Evolutionary conservation across 768 basidiomycete species (phyloP).

Genomic region (Myochromella boudieri): DNA sequence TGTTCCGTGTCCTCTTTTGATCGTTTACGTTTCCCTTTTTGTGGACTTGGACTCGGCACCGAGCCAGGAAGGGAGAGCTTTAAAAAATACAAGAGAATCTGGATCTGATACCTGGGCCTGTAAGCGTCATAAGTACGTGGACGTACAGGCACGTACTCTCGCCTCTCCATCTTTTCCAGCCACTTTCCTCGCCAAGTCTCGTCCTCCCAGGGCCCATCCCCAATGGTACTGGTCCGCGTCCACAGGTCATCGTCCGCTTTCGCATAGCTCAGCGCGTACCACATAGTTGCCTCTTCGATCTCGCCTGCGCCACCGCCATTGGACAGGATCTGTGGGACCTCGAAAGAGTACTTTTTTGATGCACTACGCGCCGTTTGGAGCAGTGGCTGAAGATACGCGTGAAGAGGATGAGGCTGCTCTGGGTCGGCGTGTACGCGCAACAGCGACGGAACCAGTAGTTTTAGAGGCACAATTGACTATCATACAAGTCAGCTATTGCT

Average conservation of each 20-base stretch:
- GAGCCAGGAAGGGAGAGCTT: conserved; percentile 62
- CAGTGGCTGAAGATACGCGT: conserved; percentile 57
- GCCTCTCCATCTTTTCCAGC: conserved; percentile 65
- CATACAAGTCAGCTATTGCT: not conserved
- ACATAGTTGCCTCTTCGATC: conserved; percentile 74
- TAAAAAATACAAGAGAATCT: conserved; percentile 69
- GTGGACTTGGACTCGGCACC: conserved; percentile 26
- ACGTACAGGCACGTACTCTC: conserved; percentile 46
- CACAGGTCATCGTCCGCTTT: conserved; percentile 37
- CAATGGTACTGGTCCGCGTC: conserved; percentile 21
- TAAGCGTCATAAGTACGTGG: not conserved
- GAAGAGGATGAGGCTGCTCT: conserved; percentile 50
- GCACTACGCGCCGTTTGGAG: conserved; percentile 57
- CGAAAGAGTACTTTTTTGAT: conserved; percentile 60
- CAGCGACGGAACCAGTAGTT: conserved; percentile 54
- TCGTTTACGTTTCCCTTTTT: conserved; percentile 33
- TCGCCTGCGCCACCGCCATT: conserved; percentile 62
- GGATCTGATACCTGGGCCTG: conserved; percentile 61
- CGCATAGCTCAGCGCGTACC: conserved; percentile 69
- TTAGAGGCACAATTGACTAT: conserved; percentile 73
- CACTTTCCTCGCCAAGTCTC: conserved; percentile 55
- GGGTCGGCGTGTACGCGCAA: conserved; percentile 44
- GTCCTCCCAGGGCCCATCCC: conserved; percentile 44
- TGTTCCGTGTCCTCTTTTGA: conserved; percentile 20
- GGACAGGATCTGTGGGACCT: conserved; percentile 59